Base-by-base conservation (phyloP, 257 asterid species). In the Petunia axillaris region DNA sequence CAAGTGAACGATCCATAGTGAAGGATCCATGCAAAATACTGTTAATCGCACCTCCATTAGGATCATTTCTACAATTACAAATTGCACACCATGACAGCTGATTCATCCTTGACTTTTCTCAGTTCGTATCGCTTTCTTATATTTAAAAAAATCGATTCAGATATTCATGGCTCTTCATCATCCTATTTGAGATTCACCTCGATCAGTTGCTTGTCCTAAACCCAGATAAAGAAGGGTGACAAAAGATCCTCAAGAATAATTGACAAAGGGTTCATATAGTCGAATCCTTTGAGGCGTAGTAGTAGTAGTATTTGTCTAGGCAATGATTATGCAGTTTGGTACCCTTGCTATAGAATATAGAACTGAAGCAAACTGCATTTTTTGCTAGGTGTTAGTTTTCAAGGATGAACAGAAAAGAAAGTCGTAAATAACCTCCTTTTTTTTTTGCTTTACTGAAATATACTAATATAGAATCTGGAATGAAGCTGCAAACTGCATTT, bases 71-170 rank as follows among this genome's bases (percentile, higher is more conserved):
- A 2, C 25, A 16, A 48, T 71, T 35, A 35, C 35, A 71, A 70
- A 71, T 48, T 48, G 77, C 60, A 71, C 16, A 46, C 16, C 46
- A 50, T 35, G 78, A 14, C 48, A 73, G 62, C 58, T 50, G 78
- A 73, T 73, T 73, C 44, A 50, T 73, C 43, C 78, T 73, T 35
- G 62, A 52, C 50, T 36, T 46, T 73, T 10, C 36, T 52, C 25
- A 25, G 25, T 73, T 38, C 13, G 43, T 6, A 7, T 73, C 77
- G 50, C 50, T 50, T 48, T 48, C 63, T 57, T 0, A n/a, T 15
- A 16, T 1, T 1, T 44, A 43, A 3, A 4, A 5, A 37, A 65
- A 8, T 68, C 25, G 62, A 6, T 71, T 10, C 5, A 46, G 16
- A 73, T 11, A 8, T 73, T 46, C 62, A 73, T 14, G 11, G 35